Evolutionary conservation across 129 eudicot species (phyloP).

Genomic region (Arctium minus): DNA sequence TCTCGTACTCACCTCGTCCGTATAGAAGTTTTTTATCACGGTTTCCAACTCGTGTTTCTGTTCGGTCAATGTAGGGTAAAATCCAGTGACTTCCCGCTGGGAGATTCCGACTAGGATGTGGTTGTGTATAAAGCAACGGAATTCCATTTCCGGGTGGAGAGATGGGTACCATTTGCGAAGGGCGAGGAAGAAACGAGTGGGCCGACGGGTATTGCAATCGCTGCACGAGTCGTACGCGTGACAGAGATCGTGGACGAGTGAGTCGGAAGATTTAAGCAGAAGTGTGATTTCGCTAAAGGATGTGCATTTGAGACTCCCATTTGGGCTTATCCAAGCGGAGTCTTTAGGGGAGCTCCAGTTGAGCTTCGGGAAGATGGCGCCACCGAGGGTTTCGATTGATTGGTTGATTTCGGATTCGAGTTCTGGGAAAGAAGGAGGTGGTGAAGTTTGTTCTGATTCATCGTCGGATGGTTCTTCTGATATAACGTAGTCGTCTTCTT

Average conservation of each 20-base stretch:
- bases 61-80: conserved; percentile 64
- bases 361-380: conserved; percentile 80
- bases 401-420: conserved; percentile 63
- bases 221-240: conserved; percentile 78
- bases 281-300: conserved; percentile 72
- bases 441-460: conserved; percentile 63
- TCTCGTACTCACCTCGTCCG: conserved; percentile 30
- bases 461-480: conserved; percentile 52
- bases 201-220: conserved; percentile 49
- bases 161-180: conserved; percentile 84
- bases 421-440: conserved; percentile 81
- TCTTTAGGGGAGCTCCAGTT: conserved; percentile 98
- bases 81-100: conserved; percentile 89
- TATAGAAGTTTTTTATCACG: conserved; percentile 41
- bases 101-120: conserved; percentile 58
- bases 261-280: conserved; percentile 73
- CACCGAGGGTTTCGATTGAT: conserved; percentile 74
- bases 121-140: conserved; percentile 69
- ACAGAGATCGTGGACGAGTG: conserved; percentile 72
- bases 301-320: conserved; percentile 69
- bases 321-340: conserved; percentile 86
- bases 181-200: conserved; percentile 58
- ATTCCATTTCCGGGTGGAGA: conserved; percentile 86
- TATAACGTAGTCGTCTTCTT: conserved; percentile 64
- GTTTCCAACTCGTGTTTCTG: conserved; percentile 32